Evolutionary conservation across 768 basidiomycete genomes (phyloP), one percentile per base, ranked within the genome.

Genomic region (Dioszegia crocea): DNA sequence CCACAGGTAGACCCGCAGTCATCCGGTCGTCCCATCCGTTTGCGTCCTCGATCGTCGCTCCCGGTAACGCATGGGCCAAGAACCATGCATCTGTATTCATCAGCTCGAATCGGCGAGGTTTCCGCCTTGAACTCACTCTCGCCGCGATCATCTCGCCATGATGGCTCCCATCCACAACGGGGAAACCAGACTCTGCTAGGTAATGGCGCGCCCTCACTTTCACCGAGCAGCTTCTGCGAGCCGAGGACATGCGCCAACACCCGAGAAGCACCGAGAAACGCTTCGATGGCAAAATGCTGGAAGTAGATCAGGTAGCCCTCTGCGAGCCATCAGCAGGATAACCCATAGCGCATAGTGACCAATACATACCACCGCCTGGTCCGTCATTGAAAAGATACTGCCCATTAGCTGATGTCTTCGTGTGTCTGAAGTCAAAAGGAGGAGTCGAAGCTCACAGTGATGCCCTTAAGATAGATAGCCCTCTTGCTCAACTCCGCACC

Each of bases 301-400:
- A 53, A 53, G 51, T 53, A 53, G 14, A 39, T 40, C 30, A 57
- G 45, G 21, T 49, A 57, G 10, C 47, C 45, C 33, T 57, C 56
- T 49, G 46, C 2, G 6, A 30, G 14, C 12, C 21, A 21, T 21
- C n/a, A 14, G 3, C 41, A 16, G 31, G 55, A 24, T 21, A 6
- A 2, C 4, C 14, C 29, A 27, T n/a, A 27, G 26, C 3, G 17
- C 24, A 39, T n/a, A n/a, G n/a, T 16, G 43, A 17, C 2, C 1
- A 55, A 43, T 14, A n/a, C 57, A 29, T 1, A 51, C 44, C 62
- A 54, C 55, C 55, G 52, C 69, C 69, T 27, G 66, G 64, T 19
- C 44, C 59, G 41, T 71, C 69, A 47, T 67, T 67, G 56, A 71
- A 71, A 51, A 71, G 65, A 52, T 71, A 71, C 68, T 69, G 27